These are phyloP conservation scores for Plantago ovata DNA, from an alignment of 257 asterid genomes.

Conservation along the genomic window DNA sequence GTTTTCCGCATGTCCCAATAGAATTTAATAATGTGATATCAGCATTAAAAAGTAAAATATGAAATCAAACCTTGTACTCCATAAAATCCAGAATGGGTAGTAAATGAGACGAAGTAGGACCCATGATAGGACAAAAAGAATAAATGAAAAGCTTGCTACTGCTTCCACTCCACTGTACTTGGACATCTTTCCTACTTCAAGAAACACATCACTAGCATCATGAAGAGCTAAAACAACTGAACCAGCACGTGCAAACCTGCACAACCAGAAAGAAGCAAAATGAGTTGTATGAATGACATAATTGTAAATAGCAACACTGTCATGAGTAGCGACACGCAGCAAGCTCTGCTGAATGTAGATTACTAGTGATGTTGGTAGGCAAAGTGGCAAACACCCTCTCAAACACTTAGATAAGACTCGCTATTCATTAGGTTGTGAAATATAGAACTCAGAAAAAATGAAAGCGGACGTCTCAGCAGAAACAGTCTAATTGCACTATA, in stretches of 20 bases:
- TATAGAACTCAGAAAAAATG: constrained; percentile 8
- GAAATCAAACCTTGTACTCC: constrained; percentile 80
- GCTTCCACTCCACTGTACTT: constrained; percentile 85
- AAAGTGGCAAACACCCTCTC: too few relatives aligned
- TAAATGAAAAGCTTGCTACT: constrained; percentile 73
- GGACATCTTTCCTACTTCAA: constrained; percentile 93
- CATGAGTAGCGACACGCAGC: too few relatives aligned
- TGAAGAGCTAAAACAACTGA: constrained; percentile 86
- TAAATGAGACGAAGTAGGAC: constrained; percentile 72
- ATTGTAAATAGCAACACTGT: too few relatives aligned
- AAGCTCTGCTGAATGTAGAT: too few relatives aligned
- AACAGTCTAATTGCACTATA: too few relatives aligned
- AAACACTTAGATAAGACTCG: too few relatives aligned
- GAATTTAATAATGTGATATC: neutral
- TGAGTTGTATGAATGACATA: neutral
- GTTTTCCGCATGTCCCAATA: neutral
- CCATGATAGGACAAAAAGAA: constrained; percentile 66
- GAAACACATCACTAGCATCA: constrained; percentile 87
- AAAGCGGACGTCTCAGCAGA: too few relatives aligned
- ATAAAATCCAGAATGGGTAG: constrained; percentile 83
- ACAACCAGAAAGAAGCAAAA: constrained; percentile 14
- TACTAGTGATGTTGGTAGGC: too few relatives aligned
- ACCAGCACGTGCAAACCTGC: constrained; percentile 87
- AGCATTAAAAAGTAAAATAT: constrained; percentile 4
- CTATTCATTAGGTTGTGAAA: neutral